Evolutionary conservation across 768 basidiomycete species (phyloP), one percentile per base, ranked within the genome.

Genomic region (Suillus cothurnatus): DNA sequence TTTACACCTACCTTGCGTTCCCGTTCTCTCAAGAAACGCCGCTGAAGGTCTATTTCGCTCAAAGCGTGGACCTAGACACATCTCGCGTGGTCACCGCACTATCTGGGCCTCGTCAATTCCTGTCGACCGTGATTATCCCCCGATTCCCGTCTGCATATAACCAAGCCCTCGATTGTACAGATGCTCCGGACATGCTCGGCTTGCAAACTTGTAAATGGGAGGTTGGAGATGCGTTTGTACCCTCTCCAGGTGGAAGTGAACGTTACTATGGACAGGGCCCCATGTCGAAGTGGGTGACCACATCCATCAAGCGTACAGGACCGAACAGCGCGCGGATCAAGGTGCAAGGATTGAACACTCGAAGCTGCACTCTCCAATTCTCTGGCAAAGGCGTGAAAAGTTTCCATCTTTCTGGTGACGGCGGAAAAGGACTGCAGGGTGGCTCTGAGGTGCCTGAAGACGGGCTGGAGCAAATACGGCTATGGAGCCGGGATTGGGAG

Each of bases 31-130:
- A 80, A 47, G 73, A 82, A 26, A 74, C 83, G 6, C 91, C 91
- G 0, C 76, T 93, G 70, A 92, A 91, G 67, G 76, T 92, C 1
- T 91, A 81, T 75, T 94, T 93, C 81, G 81, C 82, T 58, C 92
- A 93, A 71, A 79, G 72, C 2, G 78, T 92, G 7, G 78, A 82
- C 57, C 74, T 92, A 45, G 68, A 71, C 36, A 64, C 75, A 9
- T 71, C 71, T 3, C 76, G 73, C 15, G 77, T 78, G 0, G 76
- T 76, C 1, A 86, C 88, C 1, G 71, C 75, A 14, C 71, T 90
- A 5, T 81, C 79, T 0, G 84, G 85, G 4, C 76, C 84, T 11
- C 64, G 74, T 9, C 71, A 78, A 28, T 86, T 83, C 67, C 67
- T 89, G 36, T 64, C 80, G 4, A 73, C 76, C 26, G 62, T 77